A percentile compares a stretch with the other conserved stretches of the same genome.
Evolutionary conservation across 2,329 filamentous ascomycete genomes (phyloP).

Genomic region (Colletotrichum lupini): DNA sequence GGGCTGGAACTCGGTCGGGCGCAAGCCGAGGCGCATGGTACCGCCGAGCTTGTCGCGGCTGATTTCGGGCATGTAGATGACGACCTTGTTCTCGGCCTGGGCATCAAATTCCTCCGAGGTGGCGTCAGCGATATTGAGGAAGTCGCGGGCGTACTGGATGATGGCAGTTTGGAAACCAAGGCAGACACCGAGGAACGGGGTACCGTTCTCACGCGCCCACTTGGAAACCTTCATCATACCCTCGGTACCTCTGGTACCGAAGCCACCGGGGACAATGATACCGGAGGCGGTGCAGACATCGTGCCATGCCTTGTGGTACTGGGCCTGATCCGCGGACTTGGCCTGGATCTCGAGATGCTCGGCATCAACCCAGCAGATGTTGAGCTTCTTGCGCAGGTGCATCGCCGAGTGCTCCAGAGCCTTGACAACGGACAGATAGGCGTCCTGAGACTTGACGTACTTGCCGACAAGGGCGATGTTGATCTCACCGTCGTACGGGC

Average conservation of each 20-base stretch:
- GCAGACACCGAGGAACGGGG: conserved; percentile 87
- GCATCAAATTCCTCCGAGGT: conserved; percentile 67
- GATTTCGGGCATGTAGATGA: conserved; percentile 94
- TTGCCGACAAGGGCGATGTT: conserved; percentile 92
- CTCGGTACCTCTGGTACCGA: conserved; percentile 83
- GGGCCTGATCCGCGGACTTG: conserved; percentile 71
- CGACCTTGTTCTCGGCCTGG: conserved; percentile 72
- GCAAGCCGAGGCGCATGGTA: conserved; percentile 86
- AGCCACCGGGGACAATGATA: conserved; percentile 79
- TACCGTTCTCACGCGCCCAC: conserved; percentile 85
- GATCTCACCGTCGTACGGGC: conserved; percentile 77
- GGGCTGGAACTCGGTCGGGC: conserved; percentile 79
- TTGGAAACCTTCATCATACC: conserved; percentile 91
- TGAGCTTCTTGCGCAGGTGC: conserved; percentile 82
- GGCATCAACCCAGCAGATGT: conserved; percentile 86
- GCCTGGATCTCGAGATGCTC: conserved; percentile 80
- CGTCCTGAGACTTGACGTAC: conserved; percentile 86
- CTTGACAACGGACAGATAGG: conserved; percentile 87
- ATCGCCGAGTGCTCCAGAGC: conserved; percentile 92
- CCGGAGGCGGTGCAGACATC: conserved; percentile 76
- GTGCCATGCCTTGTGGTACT: conserved; percentile 90
- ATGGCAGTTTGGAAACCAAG: conserved; percentile 94
- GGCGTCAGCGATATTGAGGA: conserved; percentile 71
- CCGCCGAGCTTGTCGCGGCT: conserved; percentile 82
- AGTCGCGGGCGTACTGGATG: conserved; percentile 85